These are phyloP conservation scores for Colletotrichum lindemuthianum DNA, from an alignment of 2,329 filamentous ascomycete genomes.

Conservation along the genomic window DNA sequence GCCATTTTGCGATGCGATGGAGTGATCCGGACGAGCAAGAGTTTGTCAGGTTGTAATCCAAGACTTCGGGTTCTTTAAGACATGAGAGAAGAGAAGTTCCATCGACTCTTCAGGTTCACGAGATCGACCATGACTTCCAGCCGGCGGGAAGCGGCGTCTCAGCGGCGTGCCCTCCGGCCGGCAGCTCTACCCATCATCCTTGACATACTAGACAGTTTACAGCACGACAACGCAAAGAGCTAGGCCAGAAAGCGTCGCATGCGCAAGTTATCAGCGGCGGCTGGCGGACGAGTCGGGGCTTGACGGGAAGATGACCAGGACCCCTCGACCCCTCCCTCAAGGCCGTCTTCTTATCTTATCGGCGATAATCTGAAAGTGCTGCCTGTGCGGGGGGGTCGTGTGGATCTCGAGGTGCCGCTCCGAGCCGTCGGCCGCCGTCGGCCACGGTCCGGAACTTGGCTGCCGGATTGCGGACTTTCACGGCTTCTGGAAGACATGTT, in stretches of 20 bases:
- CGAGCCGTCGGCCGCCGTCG: slow-evolving; percentile 34
- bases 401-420: slow-evolving; percentile 2
- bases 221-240: background rate
- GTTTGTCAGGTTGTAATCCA: too few relatives aligned
- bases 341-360: slow-evolving; percentile 10
- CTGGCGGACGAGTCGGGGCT: background rate
- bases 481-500: too few relatives aligned
- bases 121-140: slow-evolving; percentile 4
- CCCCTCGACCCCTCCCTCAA: slow-evolving; percentile 2
- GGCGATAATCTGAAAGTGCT: background rate
- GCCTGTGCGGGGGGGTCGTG: slow-evolving; percentile 1
- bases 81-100: background rate
- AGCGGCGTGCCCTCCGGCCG: slow-evolving; percentile 27
- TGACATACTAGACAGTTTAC: too few relatives aligned
- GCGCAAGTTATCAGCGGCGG: background rate
- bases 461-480: background rate
- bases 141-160: slow-evolving; percentile 8
- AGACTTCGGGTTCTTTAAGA: too few relatives aligned
- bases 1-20: slow-evolving; percentile 19
- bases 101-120: background rate
- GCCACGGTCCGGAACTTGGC: slow-evolving; percentile 6
- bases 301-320: slow-evolving; percentile 9
- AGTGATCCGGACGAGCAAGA: too few relatives aligned
- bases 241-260: background rate
- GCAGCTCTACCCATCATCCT: background rate